Percentiles rank a stretch among this genome's conserved stretches.
phyloP scores from a whole-genome alignment of 2,329 filamentous ascomycete genomes.

The Amauroascus verrucosus region DNA sequence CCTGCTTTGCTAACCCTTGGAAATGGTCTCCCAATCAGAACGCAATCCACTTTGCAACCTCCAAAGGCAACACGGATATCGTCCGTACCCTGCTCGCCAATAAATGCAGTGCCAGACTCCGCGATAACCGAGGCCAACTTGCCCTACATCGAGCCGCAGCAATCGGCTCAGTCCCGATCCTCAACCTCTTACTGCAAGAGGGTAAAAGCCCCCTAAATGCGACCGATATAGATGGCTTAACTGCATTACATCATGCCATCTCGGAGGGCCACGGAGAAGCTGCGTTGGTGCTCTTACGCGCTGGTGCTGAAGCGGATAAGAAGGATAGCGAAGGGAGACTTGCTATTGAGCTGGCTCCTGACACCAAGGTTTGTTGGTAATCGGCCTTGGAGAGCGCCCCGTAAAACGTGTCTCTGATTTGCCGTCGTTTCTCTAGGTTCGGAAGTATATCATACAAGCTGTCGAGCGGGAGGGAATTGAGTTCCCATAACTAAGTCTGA shows the following conservation, averaged over 20 bases:
- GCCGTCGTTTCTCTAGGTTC: constrained; percentile 43
- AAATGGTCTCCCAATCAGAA: constrained; percentile 45
- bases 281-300: constrained; percentile 70
- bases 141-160: constrained; percentile 86
- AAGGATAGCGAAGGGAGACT: constrained; percentile 60
- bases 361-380: constrained; percentile 55
- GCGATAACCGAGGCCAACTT: constrained; percentile 80
- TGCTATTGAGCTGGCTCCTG: constrained; percentile 74
- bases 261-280: constrained; percentile 60
- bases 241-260: constrained; percentile 70
- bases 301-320: constrained; percentile 72
- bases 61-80: constrained; percentile 76
- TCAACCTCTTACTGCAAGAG: constrained; percentile 65
- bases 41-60: constrained; percentile 81
- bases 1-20: neutral
- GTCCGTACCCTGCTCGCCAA: constrained; percentile 65
- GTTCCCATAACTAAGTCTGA: constrained; percentile 24
- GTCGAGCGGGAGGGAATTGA: constrained; percentile 81
- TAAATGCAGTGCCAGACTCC: constrained; percentile 67
- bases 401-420: neutral
- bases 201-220: constrained; percentile 70
- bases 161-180: constrained; percentile 76
- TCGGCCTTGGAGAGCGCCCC: neutral
- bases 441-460: constrained; percentile 63
- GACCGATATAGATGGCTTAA: constrained; percentile 71